Percentiles rank a stretch among this genome's conserved stretches.
These are phyloP conservation scores for Phaeophleospora eucalypticola DNA, from an alignment of 2,329 filamentous ascomycete species.

Conservation along the genomic window DNA sequence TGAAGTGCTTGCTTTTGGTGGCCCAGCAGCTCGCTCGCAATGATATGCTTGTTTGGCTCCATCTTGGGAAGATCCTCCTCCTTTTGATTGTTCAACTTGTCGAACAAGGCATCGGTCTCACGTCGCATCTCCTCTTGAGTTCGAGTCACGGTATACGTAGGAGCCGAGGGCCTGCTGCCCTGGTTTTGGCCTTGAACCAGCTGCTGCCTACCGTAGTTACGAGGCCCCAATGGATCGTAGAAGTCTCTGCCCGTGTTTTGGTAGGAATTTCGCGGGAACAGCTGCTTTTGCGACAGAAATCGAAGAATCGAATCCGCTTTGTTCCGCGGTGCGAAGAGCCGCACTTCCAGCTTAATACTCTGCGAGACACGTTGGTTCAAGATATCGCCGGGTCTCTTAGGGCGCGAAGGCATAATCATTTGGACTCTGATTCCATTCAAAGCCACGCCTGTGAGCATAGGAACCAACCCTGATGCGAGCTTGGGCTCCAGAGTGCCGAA, in stretches of 20 bases:
- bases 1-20: conserved; percentile 89
- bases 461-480: conserved; percentile 64
- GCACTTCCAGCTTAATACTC: conserved; percentile 63
- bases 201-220: conserved; percentile 28
- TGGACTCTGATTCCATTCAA: conserved; percentile 64
- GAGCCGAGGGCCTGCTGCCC: too few species aligned
- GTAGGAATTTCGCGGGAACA: conserved; percentile 64
- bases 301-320: conserved; percentile 62
- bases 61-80: conserved; percentile 71
- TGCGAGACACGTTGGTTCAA: conserved; percentile 60
- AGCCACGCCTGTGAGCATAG: conserved; percentile 63
- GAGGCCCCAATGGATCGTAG: conserved; percentile 68
- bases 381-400: conserved; percentile 59
- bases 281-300: conserved; percentile 60
- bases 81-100: conserved; percentile 62
- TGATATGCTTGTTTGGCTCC: conserved; percentile 60
- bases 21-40: conserved; percentile 63
- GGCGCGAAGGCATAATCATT: conserved; percentile 65
- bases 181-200: conserved; percentile 5
- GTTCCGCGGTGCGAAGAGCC: conserved; percentile 72
- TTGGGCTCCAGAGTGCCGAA: conserved; percentile 73
- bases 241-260: conserved; percentile 66
- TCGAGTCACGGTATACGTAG: conserved; percentile 36
- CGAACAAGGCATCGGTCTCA: conserved; percentile 83
- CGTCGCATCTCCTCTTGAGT: conserved; percentile 82